Base-by-base conservation (phyloP, 2,329 filamentous ascomycete genomes). In the Penicillium paneum region DNA sequence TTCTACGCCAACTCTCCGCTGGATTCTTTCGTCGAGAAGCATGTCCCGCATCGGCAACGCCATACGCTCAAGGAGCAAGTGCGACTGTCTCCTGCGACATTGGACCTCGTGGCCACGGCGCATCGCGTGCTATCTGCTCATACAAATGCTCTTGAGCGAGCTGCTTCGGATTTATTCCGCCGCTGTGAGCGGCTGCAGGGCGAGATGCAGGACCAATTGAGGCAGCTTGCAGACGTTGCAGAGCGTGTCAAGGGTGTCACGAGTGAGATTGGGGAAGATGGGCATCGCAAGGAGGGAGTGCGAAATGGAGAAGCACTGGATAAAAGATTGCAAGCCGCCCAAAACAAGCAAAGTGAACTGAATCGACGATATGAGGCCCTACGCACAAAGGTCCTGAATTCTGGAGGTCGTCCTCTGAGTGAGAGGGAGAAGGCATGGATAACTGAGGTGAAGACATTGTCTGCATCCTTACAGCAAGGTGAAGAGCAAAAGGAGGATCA, bases 81-180 rank as follows among this genome's bases (percentile, higher is more conserved):
- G 24, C 72, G 76, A 19, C 66, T 81, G 8, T 79, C 77, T 32
- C 75, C 77, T 6, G 74, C 76, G 5, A 79, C 77, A 5, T 67
- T 80, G 39, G 76, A 79, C 50, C 64, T 79, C 12, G 75, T 81
- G 52, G 74, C 77, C 7, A 69, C 71, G 34, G 75, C 78, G 3
- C 78, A 81, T 57, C 71, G 77, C 35, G 73, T 77, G 5, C 62
- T 80, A 19, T 76, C 76, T 31, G 63, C 70, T 24, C 75, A 80
- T 59, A 80, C 78, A 5, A 71, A 75, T 49, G 64, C 71, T 12
- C 67, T 80, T 6, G 76, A 78, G 50, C 66, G 71, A 53, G 78
- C 78, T 10, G 78, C 77, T 11, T 77, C 78, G 2, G 78, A 80
- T 58, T 67, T 81, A n/a, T 80, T 80, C 67, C 75, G 77, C 34